These are phyloP conservation scores for Lumnitzera littorea DNA, from an alignment of 345 rosid genomes.

Conservation along the genomic window DNA sequence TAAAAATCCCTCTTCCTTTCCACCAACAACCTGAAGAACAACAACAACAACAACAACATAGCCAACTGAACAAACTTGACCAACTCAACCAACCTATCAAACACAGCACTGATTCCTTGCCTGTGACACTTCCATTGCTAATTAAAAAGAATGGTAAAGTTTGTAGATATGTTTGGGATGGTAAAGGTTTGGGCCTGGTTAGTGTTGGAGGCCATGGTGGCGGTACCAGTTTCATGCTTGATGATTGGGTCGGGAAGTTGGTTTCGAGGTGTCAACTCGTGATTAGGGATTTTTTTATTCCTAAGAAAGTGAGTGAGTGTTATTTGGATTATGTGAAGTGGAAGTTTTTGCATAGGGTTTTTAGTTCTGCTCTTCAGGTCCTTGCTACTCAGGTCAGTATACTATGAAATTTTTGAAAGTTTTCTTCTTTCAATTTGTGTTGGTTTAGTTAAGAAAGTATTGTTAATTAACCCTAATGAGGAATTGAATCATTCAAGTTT, in stretches of 20 bases:
- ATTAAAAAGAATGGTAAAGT: constrained; percentile 38
- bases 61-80: too few species aligned
- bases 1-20: constrained; percentile 29
- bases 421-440: neutral
- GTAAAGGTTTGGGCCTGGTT: constrained; percentile 28
- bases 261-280: constrained; percentile 29
- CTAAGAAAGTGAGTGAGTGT: constrained; percentile 53
- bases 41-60: too few species aligned
- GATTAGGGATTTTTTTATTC: constrained; percentile 61
- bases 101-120: neutral
- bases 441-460: neutral
- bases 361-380: constrained; percentile 87
- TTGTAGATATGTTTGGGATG: constrained; percentile 61
- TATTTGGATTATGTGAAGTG: constrained; percentile 75
- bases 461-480: too few species aligned
- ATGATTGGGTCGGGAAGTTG: constrained; percentile 31
- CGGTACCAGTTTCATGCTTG: constrained; percentile 24
- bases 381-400: constrained; percentile 82
- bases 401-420: neutral
- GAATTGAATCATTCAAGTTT: too few species aligned
- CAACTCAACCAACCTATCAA: too few species aligned
- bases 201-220: constrained; percentile 30
- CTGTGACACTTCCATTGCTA: constrained; percentile 42
- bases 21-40: constrained; percentile 9
- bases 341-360: constrained; percentile 86